Evolutionary conservation across 257 asterid species (phyloP).

Genomic region (Perilla frutescens): DNA sequence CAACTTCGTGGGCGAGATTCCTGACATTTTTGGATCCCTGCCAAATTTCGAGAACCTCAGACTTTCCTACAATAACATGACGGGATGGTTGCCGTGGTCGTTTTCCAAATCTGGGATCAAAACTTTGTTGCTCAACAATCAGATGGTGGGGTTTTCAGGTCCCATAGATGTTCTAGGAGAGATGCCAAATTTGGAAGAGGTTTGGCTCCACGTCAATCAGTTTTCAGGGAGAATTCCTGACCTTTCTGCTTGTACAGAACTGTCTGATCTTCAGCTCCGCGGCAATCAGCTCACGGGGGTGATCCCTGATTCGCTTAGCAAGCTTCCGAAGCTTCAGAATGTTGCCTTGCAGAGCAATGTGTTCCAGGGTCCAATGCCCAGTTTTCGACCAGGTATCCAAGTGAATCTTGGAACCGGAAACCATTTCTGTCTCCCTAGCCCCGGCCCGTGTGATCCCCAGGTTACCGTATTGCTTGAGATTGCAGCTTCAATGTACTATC

Average conservation of each 20-base stretch:
- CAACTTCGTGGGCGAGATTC: slow-evolving; percentile 62
- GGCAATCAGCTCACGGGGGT: slow-evolving; percentile 72
- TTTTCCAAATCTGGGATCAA: slow-evolving; percentile 63
- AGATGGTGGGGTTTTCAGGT: slow-evolving; percentile 60
- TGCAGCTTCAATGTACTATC: slow-evolving; percentile 63
- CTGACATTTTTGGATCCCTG: slow-evolving; percentile 63
- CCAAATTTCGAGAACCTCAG: slow-evolving; percentile 61
- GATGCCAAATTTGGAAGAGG: slow-evolving; percentile 51
- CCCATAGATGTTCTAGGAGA: slow-evolving; percentile 53
- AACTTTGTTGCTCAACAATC: slow-evolving; percentile 69
- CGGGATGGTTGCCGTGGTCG: slow-evolving; percentile 65
- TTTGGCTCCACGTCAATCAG: slow-evolving; percentile 73
- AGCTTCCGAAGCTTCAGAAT: slow-evolving; percentile 54
- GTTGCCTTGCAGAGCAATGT: slow-evolving; percentile 61
- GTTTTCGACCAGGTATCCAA: slow-evolving; percentile 44
- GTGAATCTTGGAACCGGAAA: slow-evolving; percentile 50
- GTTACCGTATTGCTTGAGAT: slow-evolving; percentile 63
- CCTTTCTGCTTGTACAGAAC: slow-evolving; percentile 57
- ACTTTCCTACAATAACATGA: slow-evolving; percentile 69
- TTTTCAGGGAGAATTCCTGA: slow-evolving; percentile 80
- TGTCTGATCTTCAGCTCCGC: slow-evolving; percentile 64
- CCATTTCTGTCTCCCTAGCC: slow-evolving; percentile 61
- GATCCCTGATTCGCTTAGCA: slow-evolving; percentile 62
- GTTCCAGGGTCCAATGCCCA: slow-evolving; percentile 80
- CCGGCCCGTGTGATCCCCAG: slow-evolving; percentile 75